These are phyloP conservation scores for Aureobasidium vineae DNA, from an alignment of 2,329 filamentous ascomycete species.

Conservation along the genomic window DNA sequence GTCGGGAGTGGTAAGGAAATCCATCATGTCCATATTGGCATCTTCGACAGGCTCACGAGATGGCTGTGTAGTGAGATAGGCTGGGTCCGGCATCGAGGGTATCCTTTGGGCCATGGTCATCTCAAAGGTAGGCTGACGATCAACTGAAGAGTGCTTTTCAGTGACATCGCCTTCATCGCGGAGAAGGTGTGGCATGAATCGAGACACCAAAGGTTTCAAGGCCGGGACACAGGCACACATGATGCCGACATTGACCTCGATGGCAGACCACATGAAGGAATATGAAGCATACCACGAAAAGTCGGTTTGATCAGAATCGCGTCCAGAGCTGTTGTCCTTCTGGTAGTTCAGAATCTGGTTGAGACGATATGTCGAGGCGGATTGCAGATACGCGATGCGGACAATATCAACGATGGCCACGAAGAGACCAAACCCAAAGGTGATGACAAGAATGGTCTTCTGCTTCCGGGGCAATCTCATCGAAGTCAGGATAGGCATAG, in stretches of 20 bases:
- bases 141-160: slow-evolving; percentile 35
- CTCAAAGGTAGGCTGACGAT: slow-evolving; percentile 25
- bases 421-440: slow-evolving; percentile 84
- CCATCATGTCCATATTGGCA: slow-evolving; percentile 47
- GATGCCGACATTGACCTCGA: slow-evolving; percentile 89
- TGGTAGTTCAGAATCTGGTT: slow-evolving; percentile 41
- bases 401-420: slow-evolving; percentile 86
- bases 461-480: slow-evolving; percentile 83
- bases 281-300: slow-evolving; percentile 72
- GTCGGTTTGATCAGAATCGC: slow-evolving; percentile 46
- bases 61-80: slow-evolving; percentile 13
- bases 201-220: slow-evolving; percentile 77
- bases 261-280: slow-evolving; percentile 89
- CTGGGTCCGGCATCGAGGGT: slow-evolving; percentile 31
- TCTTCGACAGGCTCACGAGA: slow-evolving; percentile 21
- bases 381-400: slow-evolving; percentile 84
- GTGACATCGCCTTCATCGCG: slow-evolving; percentile 46
- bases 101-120: slow-evolving; percentile 33
- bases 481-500: slow-evolving; percentile 81
- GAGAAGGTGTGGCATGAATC: slow-evolving; percentile 57
- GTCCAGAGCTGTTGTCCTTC: slow-evolving; percentile 32
- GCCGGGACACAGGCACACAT: slow-evolving; percentile 91
- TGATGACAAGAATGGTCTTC: slow-evolving; percentile 81
- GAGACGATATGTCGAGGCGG: slow-evolving; percentile 56
- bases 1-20: slow-evolving; percentile 55